Base-by-base conservation (phyloP, 2,329 filamentous ascomycete species). In the Pezicula rhizophila region DNA sequence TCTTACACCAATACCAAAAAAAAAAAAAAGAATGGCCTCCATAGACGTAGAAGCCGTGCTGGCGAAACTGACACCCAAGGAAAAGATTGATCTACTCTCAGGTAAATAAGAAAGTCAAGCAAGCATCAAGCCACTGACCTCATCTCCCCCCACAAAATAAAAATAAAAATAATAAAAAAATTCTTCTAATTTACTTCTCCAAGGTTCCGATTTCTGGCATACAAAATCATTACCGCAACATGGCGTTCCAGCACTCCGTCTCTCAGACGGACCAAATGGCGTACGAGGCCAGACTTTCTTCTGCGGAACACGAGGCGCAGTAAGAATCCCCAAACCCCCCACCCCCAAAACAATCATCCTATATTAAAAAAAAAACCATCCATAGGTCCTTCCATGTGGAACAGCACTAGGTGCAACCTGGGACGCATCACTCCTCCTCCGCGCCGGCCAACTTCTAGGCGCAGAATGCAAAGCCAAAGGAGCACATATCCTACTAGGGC, bases 401-500 rank as follows among this genome's bases (percentile, higher is more conserved):
- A 66, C 68, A 2, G 66, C 66, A 0, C 60, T 73, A 5, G 84
- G 78, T 18, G 80, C 82, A 4, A 85, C 84, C 7, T 88, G 80
- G 76, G 78, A 85, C 63, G 76, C 76, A 49, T 65, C 72, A n/a
- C 72, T 86, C 42, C 78, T 82, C 51, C 79, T 80, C 60, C 69
- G 71, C 33, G 78, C 82, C 40, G 84, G 84, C 38, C 67, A 74
- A 52, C 77, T 81, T 47, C 84, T 87, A 78, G 84, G 80, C 7
- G 67, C 73, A 45, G 84, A 88, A 61, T 77, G 82, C 58, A 75
- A 72, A 50, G 77, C 67, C 46, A 90, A 90, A 66, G 84, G 82
- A 45, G 77, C 85, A 7, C 83, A 89, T 57, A 76, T 87, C 8
- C 77, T 85, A 54, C 72, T 90, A 5, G 86, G 84, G 1, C 87